Conservation (phyloP, 2,329 filamentous ascomycete species). For the Tolypocladium inflatum region DNA sequence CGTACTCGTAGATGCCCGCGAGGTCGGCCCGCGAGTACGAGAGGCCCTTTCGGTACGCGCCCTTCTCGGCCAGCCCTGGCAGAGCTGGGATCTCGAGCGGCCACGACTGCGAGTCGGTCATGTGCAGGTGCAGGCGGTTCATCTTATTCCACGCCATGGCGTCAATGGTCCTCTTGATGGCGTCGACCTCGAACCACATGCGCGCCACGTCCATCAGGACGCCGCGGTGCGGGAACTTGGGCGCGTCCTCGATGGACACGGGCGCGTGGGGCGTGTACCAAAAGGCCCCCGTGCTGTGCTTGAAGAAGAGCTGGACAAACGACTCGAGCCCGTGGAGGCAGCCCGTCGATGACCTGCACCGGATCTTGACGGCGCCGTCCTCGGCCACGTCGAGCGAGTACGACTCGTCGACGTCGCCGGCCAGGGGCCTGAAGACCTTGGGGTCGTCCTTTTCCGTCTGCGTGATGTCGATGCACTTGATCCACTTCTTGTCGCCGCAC, state of each 20-base stretch:
- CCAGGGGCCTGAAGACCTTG: conserved; percentile 49
- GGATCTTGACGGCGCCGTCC: conserved; percentile 51
- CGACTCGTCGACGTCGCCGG: conserved; percentile 62
- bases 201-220: conserved; percentile 71
- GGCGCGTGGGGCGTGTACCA: conserved; percentile 66
- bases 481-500: conserved; percentile 30
- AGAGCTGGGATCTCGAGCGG: conserved; percentile 71
- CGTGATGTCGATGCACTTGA: conserved; percentile 52
- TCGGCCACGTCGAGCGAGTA: conserved; percentile 56
- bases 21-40: conserved; percentile 61
- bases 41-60: conserved; percentile 59
- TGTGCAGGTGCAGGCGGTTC: conserved; percentile 72
- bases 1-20: conserved; percentile 59
- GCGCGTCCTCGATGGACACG: conserved; percentile 60
- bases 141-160: conserved; percentile 71
- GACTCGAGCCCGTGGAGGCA: conserved; percentile 65
- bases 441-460: conserved; percentile 46
- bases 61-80: conserved; percentile 58
- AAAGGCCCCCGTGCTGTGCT: conserved; percentile 46
- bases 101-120: conserved; percentile 79
- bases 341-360: conserved; percentile 57
- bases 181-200: conserved; percentile 56
- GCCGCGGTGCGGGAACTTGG: conserved; percentile 68
- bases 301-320: conserved; percentile 72
- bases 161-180: conserved; percentile 69